Evolutionary conservation across 75 land plant genomes (phyloP).

Genomic region (Cryptomeria japonica): DNA sequence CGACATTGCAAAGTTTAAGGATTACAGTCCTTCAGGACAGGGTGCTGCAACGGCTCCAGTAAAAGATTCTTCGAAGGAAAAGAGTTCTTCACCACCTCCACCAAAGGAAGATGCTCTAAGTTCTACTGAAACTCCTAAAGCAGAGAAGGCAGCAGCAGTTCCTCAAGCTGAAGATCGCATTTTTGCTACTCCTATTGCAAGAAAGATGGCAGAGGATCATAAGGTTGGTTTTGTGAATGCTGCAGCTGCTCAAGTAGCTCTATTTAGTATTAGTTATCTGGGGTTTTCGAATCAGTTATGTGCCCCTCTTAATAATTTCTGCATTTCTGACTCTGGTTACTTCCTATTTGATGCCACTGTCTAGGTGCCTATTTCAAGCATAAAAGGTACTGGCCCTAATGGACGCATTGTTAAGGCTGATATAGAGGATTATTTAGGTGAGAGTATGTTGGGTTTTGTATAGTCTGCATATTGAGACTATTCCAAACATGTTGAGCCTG

Average conservation of each 20-base stretch:
- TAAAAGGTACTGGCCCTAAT: slow-evolving; percentile 97
- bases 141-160: slow-evolving; percentile 14
- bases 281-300: not conserved
- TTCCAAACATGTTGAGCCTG: not conserved
- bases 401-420: slow-evolving; percentile 96
- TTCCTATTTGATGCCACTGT: not conserved
- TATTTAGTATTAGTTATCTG: not conserved
- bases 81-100: slow-evolving; percentile 8
- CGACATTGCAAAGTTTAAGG: slow-evolving; percentile 76
- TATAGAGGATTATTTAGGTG: slow-evolving; percentile 89
- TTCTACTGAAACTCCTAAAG: slow-evolving; percentile 33
- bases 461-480: not conserved
- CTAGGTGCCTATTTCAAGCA: slow-evolving; percentile 82
- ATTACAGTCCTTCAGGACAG: slow-evolving; percentile 63
- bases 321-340: not conserved
- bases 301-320: slow-evolving; percentile 2
- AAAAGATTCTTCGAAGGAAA: slow-evolving; percentile 18
- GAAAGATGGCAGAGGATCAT: slow-evolving; percentile 87
- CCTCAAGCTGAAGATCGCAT: slow-evolving; percentile 56
- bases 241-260: not conserved
- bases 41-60: slow-evolving; percentile 39
- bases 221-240: slow-evolving; percentile 41
- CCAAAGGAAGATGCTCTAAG: slow-evolving; percentile 38
- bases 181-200: slow-evolving; percentile 88
- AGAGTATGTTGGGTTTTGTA: not conserved